These are phyloP conservation scores for Spencermartinsiella europaea DNA, from an alignment of 805 yeast species.

Conservation along the genomic window DNA sequence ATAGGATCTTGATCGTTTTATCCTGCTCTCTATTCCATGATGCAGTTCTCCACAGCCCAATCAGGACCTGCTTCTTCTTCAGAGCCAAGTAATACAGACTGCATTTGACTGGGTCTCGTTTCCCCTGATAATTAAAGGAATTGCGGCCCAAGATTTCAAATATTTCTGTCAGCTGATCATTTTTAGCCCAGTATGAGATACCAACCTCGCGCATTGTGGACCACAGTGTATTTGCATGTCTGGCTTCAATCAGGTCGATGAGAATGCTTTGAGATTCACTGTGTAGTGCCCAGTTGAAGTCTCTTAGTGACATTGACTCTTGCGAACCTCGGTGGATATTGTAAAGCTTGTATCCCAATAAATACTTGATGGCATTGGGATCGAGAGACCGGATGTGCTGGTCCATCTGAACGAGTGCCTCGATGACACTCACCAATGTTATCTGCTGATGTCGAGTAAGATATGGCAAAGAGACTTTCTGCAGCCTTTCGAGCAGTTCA, in stretches of 20 bases:
- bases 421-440: slow-evolving; percentile 66
- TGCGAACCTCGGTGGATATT: slow-evolving; percentile 50
- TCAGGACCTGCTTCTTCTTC: slow-evolving; percentile 65
- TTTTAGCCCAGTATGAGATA: slow-evolving; percentile 64
- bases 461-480: slow-evolving; percentile 65
- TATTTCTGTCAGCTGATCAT: slow-evolving; percentile 41
- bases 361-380: slow-evolving; percentile 63
- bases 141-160: slow-evolving; percentile 69
- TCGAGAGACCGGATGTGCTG: slow-evolving; percentile 43
- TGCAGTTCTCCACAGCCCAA: slow-evolving; percentile 80
- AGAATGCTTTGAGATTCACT: slow-evolving; percentile 71
- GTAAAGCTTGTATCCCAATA: slow-evolving; percentile 64
- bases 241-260: slow-evolving; percentile 41
- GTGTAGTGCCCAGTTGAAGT: slow-evolving; percentile 82
- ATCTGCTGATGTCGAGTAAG: slow-evolving; percentile 89
- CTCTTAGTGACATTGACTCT: slow-evolving; percentile 62
- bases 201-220: slow-evolving; percentile 53
- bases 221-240: slow-evolving; percentile 49
- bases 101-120: slow-evolving; percentile 67
- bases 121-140: slow-evolving; percentile 54
- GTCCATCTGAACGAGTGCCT: slow-evolving; percentile 54
- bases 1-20: slow-evolving; percentile 72
- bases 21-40: slow-evolving; percentile 72
- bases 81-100: slow-evolving; percentile 75
- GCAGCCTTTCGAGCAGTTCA: slow-evolving; percentile 53